phyloP scores from a whole-genome alignment of 352 stramenopile species.

The Pythium rishiriense region DNA sequence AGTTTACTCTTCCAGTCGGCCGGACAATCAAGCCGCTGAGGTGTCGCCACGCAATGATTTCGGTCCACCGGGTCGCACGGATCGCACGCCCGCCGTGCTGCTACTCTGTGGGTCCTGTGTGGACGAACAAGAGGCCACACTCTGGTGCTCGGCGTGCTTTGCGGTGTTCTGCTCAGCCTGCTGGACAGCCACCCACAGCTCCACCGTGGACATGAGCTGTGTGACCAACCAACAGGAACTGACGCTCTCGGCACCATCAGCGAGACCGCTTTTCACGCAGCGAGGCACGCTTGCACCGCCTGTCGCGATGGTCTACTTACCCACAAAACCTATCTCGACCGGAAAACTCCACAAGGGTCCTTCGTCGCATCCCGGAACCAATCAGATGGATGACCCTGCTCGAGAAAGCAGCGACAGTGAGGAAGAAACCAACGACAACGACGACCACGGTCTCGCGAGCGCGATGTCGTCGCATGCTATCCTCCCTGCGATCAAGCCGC shows the following conservation, averaged over 20 bases:
- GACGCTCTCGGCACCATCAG: slow-evolving; percentile 16
- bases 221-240: slow-evolving; percentile 13
- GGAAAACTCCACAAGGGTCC: slow-evolving; percentile 27
- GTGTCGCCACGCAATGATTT: too few relatives aligned
- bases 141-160: slow-evolving; percentile 71
- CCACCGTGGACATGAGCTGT: slow-evolving; percentile 40
- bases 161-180: slow-evolving; percentile 52
- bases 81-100: slow-evolving; percentile 6
- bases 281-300: slow-evolving; percentile 20
- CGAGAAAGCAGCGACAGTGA: neutral
- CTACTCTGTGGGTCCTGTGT: slow-evolving; percentile 51
- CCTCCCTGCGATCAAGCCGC: slow-evolving; percentile 19
- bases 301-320: slow-evolving; percentile 58
- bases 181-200: slow-evolving; percentile 50
- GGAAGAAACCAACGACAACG: neutral
- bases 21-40: slow-evolving; percentile 14
- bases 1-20: too few relatives aligned
- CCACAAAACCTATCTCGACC: slow-evolving; percentile 38
- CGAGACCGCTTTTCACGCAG: slow-evolving; percentile 33
- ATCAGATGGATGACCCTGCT: slow-evolving; percentile 5
- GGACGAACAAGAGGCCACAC: slow-evolving; percentile 29
- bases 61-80: too few relatives aligned
- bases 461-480: slow-evolving; percentile 23
- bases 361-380: slow-evolving; percentile 20
- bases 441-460: neutral